These are phyloP conservation scores for Echeveria elegans DNA, from an alignment of 164 flowering plant species.

Conservation along the genomic window DNA sequence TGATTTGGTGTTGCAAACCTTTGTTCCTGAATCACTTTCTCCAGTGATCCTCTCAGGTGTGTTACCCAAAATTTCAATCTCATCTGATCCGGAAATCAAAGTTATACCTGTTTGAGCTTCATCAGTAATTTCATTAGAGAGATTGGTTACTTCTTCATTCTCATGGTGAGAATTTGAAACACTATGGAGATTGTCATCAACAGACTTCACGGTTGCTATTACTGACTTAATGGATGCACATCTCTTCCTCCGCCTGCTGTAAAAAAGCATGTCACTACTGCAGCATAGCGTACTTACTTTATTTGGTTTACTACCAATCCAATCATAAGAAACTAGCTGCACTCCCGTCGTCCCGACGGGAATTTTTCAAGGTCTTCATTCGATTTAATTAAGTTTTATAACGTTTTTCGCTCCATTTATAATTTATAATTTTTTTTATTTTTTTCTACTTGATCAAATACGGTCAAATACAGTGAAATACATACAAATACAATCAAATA, in stretches of 20 bases:
- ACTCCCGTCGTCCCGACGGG: too few relatives aligned
- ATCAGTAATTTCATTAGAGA: background rate
- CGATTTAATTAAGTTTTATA: too few relatives aligned
- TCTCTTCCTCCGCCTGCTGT: conserved; percentile 6
- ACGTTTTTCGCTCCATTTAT: too few relatives aligned
- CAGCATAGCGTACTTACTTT: conserved; percentile 38
- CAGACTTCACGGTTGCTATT: background rate
- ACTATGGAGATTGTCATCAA: background rate
- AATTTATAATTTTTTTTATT: too few relatives aligned
- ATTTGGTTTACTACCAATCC: conserved; percentile 56
- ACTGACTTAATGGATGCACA: conserved; percentile 18
- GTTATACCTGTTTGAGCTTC: background rate
- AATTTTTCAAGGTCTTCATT: too few relatives aligned
- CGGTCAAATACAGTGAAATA: too few relatives aligned
- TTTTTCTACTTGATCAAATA: too few relatives aligned
- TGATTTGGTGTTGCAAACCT: too few relatives aligned
- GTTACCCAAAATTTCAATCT: background rate
- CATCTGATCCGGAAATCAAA: background rate
- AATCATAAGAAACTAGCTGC: conserved; percentile 57
- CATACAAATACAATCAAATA: too few relatives aligned
- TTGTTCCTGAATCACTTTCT: too few relatives aligned
- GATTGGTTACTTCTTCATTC: background rate
- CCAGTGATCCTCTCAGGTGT: conserved; percentile 12
- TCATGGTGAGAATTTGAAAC: background rate
- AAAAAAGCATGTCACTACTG: conserved; percentile 8